Evolutionary conservation across 1,284 basidiomycete genomes (phyloP).

Genomic region (Phylloporus sp.): DNA sequence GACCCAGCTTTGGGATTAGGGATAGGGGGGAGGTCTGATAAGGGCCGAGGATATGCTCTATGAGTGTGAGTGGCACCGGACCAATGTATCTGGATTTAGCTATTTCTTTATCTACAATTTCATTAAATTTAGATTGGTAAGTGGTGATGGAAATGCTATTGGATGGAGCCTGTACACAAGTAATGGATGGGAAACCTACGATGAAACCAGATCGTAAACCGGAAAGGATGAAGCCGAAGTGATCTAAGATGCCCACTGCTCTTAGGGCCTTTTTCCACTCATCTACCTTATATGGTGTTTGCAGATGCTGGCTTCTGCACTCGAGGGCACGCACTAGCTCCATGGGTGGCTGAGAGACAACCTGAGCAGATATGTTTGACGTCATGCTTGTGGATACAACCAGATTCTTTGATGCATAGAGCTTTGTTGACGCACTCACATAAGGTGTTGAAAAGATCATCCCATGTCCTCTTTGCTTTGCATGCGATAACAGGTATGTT

Average conservation of each 20-base stretch:
- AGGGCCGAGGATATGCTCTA: not conserved
- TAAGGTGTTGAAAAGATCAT: not conserved
- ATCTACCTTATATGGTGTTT: not conserved
- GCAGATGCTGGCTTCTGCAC: not conserved
- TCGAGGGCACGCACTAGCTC: not conserved
- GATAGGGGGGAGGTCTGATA: conserved; percentile 10
- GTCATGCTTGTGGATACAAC: too few species aligned
- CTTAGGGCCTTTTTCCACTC: not conserved
- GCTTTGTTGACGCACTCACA: not conserved
- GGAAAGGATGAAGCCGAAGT: not conserved
- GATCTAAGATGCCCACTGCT: not conserved
- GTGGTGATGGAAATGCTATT: not conserved
- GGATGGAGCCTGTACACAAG: not conserved
- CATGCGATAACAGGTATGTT: not conserved
- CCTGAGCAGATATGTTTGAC: not conserved
- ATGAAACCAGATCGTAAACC: not conserved
- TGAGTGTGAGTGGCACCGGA: too few species aligned
- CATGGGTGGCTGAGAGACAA: not conserved
- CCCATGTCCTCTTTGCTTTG: not conserved
- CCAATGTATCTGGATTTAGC: too few species aligned
- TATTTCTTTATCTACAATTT: too few species aligned
- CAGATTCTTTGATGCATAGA: not conserved
- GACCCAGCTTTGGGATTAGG: not conserved
- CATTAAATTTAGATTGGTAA: too few species aligned
- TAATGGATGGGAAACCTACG: not conserved